phyloP scores from a whole-genome alignment of 2,329 filamentous ascomycete species.

The Calonectria montana region DNA sequence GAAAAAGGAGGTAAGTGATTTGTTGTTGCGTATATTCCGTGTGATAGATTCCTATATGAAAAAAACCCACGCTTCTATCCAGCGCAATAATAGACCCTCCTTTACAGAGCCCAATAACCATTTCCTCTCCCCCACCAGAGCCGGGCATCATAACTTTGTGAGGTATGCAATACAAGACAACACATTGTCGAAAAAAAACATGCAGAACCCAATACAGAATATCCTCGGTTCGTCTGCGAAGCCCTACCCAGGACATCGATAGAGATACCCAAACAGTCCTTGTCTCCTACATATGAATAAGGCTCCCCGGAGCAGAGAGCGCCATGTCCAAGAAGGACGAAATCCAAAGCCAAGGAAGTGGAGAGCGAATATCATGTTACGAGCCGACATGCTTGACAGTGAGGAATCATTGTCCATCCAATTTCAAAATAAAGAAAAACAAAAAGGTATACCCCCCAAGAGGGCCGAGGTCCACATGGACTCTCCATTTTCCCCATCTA shows the following conservation, averaged over 20 bases:
- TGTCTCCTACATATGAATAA: slow-evolving; percentile 4
- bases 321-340: slow-evolving; percentile 8
- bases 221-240: slow-evolving; percentile 3
- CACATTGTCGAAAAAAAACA: slow-evolving; percentile 3
- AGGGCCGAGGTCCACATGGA: not conserved
- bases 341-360: not conserved
- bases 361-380: slow-evolving; percentile 7
- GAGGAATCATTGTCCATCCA: slow-evolving; percentile 15
- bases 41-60: slow-evolving; percentile 8
- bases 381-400: slow-evolving; percentile 9
- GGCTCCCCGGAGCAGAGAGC: slow-evolving; percentile 1
- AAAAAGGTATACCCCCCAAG: slow-evolving; percentile 8
- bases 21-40: slow-evolving; percentile 1
- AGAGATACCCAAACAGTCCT: slow-evolving; percentile 14
- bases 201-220: slow-evolving; percentile 10
- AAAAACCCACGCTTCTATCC: slow-evolving; percentile 5
- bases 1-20: not conserved
- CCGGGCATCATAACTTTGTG: not conserved
- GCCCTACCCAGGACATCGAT: slow-evolving; percentile 12
- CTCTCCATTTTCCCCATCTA: slow-evolving; percentile 11
- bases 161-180: slow-evolving; percentile 18
- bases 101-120: not conserved
- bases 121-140: not conserved
- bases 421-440: slow-evolving; percentile 15
- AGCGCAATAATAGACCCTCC: slow-evolving; percentile 1